Evolutionary conservation across 2,329 filamentous ascomycete genomes (phyloP).

Genomic region (Podosphaera leucotricha): DNA sequence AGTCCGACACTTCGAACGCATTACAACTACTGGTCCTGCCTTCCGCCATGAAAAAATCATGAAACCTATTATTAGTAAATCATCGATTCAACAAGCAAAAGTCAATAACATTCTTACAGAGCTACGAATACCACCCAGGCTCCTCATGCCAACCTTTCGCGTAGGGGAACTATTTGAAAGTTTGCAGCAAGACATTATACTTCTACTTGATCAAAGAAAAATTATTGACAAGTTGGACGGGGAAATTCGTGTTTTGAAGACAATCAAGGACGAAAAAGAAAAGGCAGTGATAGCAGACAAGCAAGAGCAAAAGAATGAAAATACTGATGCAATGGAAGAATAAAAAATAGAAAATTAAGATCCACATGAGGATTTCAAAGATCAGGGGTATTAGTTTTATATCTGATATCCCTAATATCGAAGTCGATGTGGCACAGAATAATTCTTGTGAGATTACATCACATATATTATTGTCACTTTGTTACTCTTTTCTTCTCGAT

Average conservation of each 20-base stretch:
- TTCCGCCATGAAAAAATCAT: conserved; percentile 72
- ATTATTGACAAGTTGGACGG: conserved; percentile 51
- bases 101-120: conserved; percentile 51
- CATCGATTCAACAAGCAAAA: conserved; percentile 48
- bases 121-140: conserved; percentile 43
- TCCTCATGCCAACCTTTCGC: conserved; percentile 50
- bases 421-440: too few species aligned
- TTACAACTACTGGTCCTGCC: conserved; percentile 54
- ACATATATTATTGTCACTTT: too few species aligned
- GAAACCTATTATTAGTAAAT: conserved; percentile 57
- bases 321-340: neutral
- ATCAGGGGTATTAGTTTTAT: too few species aligned
- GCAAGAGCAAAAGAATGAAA: neutral
- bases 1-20: conserved; percentile 62
- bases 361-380: neutral
- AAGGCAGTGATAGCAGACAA: conserved; percentile 13
- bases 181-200: conserved; percentile 42
- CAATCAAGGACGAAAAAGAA: conserved; percentile 24
- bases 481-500: too few species aligned
- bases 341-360: neutral
- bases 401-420: too few species aligned
- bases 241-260: conserved; percentile 38
- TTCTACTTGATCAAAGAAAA: conserved; percentile 50
- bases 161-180: conserved; percentile 50
- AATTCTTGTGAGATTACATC: too few species aligned